Percentiles rank a stretch among this genome's conserved stretches.
Evolutionary conservation across 345 rosid genomes (phyloP).

Genomic region (Kernera saxatilis): DNA sequence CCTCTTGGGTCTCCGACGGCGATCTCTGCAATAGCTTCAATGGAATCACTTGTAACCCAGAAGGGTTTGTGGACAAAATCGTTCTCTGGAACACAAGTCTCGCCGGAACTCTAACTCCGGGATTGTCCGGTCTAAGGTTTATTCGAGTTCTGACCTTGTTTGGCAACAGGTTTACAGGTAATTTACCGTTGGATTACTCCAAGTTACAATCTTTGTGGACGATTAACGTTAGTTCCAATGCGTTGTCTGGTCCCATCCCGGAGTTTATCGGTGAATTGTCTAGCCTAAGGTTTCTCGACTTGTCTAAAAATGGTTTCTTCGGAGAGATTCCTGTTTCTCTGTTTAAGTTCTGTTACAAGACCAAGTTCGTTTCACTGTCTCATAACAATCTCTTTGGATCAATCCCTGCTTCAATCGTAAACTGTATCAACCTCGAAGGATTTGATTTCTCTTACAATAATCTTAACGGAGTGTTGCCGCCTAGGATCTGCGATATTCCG

Average conservation of each 20-base stretch:
- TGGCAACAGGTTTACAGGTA: slow-evolving; percentile 81
- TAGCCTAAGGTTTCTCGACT: slow-evolving; percentile 80
- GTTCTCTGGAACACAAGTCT: slow-evolving; percentile 86
- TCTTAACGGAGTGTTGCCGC: slow-evolving; percentile 60
- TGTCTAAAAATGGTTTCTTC: slow-evolving; percentile 65
- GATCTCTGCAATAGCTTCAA: slow-evolving; percentile 57
- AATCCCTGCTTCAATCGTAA: slow-evolving; percentile 62
- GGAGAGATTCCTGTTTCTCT: slow-evolving; percentile 66
- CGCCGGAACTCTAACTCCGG: slow-evolving; percentile 59
- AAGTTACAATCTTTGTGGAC: slow-evolving; percentile 69
- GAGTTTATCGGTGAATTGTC: slow-evolving; percentile 80
- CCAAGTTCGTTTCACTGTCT: slow-evolving; percentile 70
- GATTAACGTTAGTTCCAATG: slow-evolving; percentile 90
- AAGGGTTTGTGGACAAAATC: slow-evolving; percentile 74
- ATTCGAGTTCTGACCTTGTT: slow-evolving; percentile 80
- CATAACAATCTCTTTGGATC: slow-evolving; percentile 69
- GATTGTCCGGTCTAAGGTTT: slow-evolving; percentile 63
- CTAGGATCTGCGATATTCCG: slow-evolving; percentile 51
- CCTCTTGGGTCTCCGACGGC: slow-evolving; percentile 55
- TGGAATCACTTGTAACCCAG: slow-evolving; percentile 68
- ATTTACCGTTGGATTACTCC: slow-evolving; percentile 66
- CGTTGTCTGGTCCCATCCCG: slow-evolving; percentile 80
- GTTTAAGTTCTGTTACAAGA: slow-evolving; percentile 68
- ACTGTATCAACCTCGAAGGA: slow-evolving; percentile 67
- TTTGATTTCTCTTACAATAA: slow-evolving; percentile 79